Evolutionary conservation across 495 filamentous ascomycete species (phyloP), one percentile per base, ranked within the genome.

Genomic region (Hypoxylon subgilvum): DNA sequence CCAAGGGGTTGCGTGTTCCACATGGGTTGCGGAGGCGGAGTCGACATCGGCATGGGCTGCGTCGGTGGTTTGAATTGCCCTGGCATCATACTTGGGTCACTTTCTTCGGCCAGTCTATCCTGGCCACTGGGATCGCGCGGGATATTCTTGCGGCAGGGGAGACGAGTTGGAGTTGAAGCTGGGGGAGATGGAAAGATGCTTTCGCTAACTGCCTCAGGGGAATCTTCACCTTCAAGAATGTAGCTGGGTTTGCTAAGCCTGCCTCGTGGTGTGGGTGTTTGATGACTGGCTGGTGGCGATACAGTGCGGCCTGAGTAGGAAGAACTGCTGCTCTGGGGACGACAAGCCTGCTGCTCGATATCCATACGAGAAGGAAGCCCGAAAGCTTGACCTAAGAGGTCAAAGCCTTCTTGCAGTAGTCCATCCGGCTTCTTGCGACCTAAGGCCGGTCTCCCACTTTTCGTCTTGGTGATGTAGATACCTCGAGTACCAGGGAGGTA

Each of bases 401-500:
- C 61, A 19, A 57, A 60, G 2, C 54, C 65, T 8, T 23, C 54
- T 34, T 63, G 25, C 22, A 59, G 23, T 4, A 57, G 40, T 4
- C 35, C 57, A 1, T 42, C 43, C 14, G 10, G 9, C 28, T 67
- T 69, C 45, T 63, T 65, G n/a, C 65, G 61, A 17, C 49, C 61
- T 9, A 63, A 27, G 18, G 54, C 64, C 5, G 54, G 57, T 17
- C 52, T 65, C 30, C 67, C 61, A 14, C 35, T 44, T 17, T 55
- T 56, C 6, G 46, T 57, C 13, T 40, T 56, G 8, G 64, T 63
- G 27, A 67, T 35, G 46, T 67, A 67, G 36, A 67, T 23, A 2
- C 51, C 25, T 16, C 27, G 25, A 21, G 35, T 40, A 18, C 31
- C 19, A 40, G 57, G 60, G 4, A 61, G 28, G 25, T 55, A 64